A percentile compares a stretch with the other conserved stretches of the same genome.
These are phyloP conservation scores for Metschnikowia matae DNA, from an alignment of 805 yeast genomes.

Conservation along the genomic window DNA sequence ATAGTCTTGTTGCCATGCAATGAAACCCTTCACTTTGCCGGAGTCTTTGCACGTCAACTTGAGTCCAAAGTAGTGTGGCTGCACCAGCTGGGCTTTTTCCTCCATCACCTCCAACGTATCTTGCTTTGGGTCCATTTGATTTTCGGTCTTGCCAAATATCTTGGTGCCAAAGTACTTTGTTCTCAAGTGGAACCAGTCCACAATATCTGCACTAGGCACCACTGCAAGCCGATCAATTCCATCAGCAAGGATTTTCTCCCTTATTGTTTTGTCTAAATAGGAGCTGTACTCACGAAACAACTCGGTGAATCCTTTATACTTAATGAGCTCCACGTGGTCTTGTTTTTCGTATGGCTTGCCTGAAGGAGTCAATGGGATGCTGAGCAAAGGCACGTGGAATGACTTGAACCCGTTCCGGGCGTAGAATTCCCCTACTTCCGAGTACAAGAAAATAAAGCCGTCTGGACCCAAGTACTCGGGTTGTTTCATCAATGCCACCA, in stretches of 20 bases:
- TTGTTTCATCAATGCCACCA: slow-evolving; percentile 24
- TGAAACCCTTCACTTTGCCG: slow-evolving; percentile 24
- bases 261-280: slow-evolving; percentile 19
- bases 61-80: slow-evolving; percentile 34
- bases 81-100: slow-evolving; percentile 19
- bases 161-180: slow-evolving; percentile 27
- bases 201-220: slow-evolving; percentile 23
- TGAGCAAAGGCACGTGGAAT: slow-evolving; percentile 30
- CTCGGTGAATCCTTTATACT: slow-evolving; percentile 29
- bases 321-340: slow-evolving; percentile 16
- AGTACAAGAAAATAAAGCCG: slow-evolving; percentile 37
- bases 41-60: slow-evolving; percentile 17
- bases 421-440: slow-evolving; percentile 44
- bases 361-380: slow-evolving; percentile 18
- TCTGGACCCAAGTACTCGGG: slow-evolving; percentile 23
- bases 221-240: slow-evolving; percentile 29
- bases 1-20: slow-evolving; percentile 41
- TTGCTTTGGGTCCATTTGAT: slow-evolving; percentile 4
- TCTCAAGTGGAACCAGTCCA: slow-evolving; percentile 43
- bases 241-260: slow-evolving; percentile 23
- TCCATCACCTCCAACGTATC: slow-evolving; percentile 13
- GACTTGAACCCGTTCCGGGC: slow-evolving; percentile 36
- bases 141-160: slow-evolving; percentile 9
- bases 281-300: slow-evolving; percentile 20
- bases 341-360: neutral